Percentiles rank a stretch among this genome's conserved stretches.
Conservation (phyloP, 2,329 filamentous ascomycete species). For the Chaetothyriales sp. region DNA sequence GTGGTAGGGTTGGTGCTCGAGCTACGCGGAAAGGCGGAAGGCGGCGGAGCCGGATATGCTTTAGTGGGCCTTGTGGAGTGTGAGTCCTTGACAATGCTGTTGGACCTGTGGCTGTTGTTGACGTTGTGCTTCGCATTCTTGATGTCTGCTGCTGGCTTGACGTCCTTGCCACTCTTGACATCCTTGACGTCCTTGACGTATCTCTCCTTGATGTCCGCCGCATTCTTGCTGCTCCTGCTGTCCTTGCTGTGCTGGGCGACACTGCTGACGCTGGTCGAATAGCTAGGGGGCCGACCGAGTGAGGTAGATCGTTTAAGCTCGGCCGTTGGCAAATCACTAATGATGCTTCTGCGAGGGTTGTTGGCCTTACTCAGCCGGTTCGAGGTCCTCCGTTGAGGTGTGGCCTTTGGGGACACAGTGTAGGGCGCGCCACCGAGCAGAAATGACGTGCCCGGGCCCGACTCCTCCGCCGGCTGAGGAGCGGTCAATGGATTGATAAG, state of each 20-base stretch:
- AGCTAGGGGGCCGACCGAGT: background rate
- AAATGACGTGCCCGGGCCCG: conserved; percentile 47
- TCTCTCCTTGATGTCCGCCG: no score
- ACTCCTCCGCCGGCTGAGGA: conserved; percentile 52
- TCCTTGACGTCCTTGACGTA: conserved; percentile 18
- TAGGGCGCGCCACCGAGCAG: conserved; percentile 8
- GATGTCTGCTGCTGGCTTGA: no score
- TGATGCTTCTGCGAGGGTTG: conserved; percentile 15
- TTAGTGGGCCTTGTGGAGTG: conserved; percentile 6
- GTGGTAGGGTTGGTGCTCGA: conserved; percentile 25
- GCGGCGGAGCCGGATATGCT: conserved; percentile 36
- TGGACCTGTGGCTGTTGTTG: background rate
- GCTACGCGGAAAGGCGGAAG: conserved; percentile 37
- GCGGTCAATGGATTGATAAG: conserved; percentile 55
- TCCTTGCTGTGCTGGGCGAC: conserved; percentile 16
- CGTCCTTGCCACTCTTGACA: conserved; percentile 26
- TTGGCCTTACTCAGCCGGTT: conserved; percentile 14
- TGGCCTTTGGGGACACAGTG: conserved; percentile 1
- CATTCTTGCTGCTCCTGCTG: background rate
- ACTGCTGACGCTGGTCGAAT: background rate
- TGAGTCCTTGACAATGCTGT: conserved; percentile 3
- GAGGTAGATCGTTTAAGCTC: conserved; percentile 9
- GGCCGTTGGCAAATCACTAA: conserved; percentile 2
- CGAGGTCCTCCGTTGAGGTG: background rate
- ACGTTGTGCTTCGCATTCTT: conserved; percentile 21